These are phyloP conservation scores for Pythium scleroteichum DNA, from an alignment of 352 stramenopile species.

Conservation along the genomic window DNA sequence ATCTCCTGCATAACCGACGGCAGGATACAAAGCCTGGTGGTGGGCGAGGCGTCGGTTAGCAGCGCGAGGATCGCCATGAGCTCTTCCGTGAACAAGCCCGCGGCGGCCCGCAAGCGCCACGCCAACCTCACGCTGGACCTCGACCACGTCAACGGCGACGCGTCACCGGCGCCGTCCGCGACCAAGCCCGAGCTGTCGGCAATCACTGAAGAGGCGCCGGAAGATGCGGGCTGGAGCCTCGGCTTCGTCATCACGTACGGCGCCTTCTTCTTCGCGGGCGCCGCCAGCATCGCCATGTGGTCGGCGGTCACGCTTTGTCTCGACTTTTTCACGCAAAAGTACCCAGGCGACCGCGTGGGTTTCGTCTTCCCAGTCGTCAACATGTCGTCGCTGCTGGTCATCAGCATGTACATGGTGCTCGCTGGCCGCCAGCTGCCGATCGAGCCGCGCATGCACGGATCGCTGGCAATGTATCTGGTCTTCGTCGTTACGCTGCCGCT, in stretches of 20 bases:
- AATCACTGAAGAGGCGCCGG: not conserved
- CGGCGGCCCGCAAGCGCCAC: conserved; percentile 16
- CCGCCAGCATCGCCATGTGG: conserved; percentile 76
- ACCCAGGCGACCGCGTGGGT: conserved; percentile 60
- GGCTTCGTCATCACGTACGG: conserved; percentile 69
- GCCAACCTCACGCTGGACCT: conserved; percentile 27
- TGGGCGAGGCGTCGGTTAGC: too few relatives aligned
- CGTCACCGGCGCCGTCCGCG: not conserved
- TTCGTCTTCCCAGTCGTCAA: conserved; percentile 86
- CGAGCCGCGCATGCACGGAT: conserved; percentile 54
- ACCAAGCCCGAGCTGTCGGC: conserved; percentile 8
- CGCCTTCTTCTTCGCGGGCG: conserved; percentile 76
- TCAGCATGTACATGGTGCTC: conserved; percentile 82
- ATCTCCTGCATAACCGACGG: not conserved
- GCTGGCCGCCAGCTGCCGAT: conserved; percentile 63
- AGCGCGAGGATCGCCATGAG: conserved; percentile 10
- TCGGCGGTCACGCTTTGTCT: conserved; percentile 76
- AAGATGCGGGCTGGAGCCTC: conserved; percentile 18
- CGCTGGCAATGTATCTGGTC: conserved; percentile 48
- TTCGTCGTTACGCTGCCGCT: conserved; percentile 64
- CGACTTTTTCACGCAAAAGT: conserved; percentile 67
- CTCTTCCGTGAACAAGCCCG: not conserved
- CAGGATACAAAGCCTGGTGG: too few relatives aligned
- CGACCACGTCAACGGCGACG: conserved; percentile 23
- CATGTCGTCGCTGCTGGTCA: conserved; percentile 80